Percentiles rank a stretch among this genome's conserved stretches.
Conservation (phyloP, 108 stramenopile genomes). For the Mayamaea pseudoterrestris region DNA sequence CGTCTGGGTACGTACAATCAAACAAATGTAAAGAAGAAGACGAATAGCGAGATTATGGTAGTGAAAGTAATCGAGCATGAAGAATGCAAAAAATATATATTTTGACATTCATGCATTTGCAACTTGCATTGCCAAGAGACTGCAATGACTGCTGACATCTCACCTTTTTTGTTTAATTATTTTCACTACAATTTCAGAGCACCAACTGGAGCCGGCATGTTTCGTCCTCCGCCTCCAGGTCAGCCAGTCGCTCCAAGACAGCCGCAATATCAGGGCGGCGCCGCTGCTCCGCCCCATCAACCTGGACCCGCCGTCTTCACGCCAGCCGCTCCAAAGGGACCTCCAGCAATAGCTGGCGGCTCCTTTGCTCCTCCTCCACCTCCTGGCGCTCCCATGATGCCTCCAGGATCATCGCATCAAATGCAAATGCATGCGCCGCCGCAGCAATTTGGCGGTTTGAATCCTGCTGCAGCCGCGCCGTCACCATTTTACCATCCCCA, state of each 20-base stretch:
- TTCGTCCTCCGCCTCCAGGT: slow-evolving; percentile 15
- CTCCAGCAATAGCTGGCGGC: slow-evolving; percentile 2
- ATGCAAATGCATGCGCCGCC: not conserved
- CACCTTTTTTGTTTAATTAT: not conserved
- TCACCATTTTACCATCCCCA: not conserved
- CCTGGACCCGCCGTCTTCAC: slow-evolving; percentile 13
- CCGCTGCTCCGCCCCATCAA: not conserved
- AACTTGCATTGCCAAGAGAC: too few relatives aligned
- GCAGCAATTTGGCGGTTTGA: not conserved
- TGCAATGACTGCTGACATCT: too few relatives aligned
- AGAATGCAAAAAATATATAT: too few relatives aligned
- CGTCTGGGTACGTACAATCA: too few relatives aligned
- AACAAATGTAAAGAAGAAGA: too few relatives aligned
- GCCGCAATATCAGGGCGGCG: slow-evolving; percentile 6
- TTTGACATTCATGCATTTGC: too few relatives aligned
- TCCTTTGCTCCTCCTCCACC: not conserved
- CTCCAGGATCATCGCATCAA: slow-evolving; percentile 4
- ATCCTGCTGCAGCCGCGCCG: slow-evolving; percentile 1
- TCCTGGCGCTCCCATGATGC: slow-evolving; percentile 3
- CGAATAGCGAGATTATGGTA: too few relatives aligned
- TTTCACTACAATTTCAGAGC: not conserved
- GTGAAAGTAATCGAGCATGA: too few relatives aligned
- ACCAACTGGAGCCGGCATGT: slow-evolving; percentile 12
- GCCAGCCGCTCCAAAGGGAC: slow-evolving; percentile 8
- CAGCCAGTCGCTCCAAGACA: slow-evolving; percentile 8